A percentile compares a stretch with the other conserved stretches of the same genome.
Conservation (phyloP, 1,139 yeast species). For the Chernovozyma sophiae-reginae region DNA sequence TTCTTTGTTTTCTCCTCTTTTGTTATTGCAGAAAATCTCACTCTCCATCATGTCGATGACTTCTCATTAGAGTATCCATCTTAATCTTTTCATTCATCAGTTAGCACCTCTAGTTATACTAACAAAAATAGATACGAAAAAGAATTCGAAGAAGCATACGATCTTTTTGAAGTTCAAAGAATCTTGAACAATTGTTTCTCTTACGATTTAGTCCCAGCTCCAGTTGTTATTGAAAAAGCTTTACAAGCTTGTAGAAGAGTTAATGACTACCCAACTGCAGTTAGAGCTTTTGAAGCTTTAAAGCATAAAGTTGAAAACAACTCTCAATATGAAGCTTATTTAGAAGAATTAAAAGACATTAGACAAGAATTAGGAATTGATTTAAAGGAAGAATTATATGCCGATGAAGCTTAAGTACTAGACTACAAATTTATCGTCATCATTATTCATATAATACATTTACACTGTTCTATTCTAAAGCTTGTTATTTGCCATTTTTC, state of each 20-base stretch:
- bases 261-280: slow-evolving; percentile 97
- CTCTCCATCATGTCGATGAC: too few relatives aligned
- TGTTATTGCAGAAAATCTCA: too few relatives aligned
- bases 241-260: slow-evolving; percentile 98
- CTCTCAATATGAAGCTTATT: slow-evolving; percentile 91
- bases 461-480: neutral
- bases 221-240: slow-evolving; percentile 92
- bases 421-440: neutral
- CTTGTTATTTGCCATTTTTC: neutral
- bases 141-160: slow-evolving; percentile 97
- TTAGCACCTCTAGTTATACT: too few relatives aligned
- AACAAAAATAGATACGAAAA: slow-evolving; percentile 69
- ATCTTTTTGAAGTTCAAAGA: slow-evolving; percentile 91
- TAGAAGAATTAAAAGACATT: slow-evolving; percentile 87
- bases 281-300: slow-evolving; percentile 93
- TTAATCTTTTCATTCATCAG: neutral
- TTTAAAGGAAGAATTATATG: slow-evolving; percentile 83
- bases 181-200: slow-evolving; percentile 92
- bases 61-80: too few relatives aligned
- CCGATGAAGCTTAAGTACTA: slow-evolving; percentile 21
- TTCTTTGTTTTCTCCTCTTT: too few relatives aligned
- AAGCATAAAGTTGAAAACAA: slow-evolving; percentile 93
- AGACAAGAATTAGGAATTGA: slow-evolving; percentile 93
- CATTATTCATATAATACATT: neutral
- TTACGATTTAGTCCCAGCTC: slow-evolving; percentile 97